Evolutionary conservation across 768 basidiomycete genomes (phyloP), one percentile per base, ranked within the genome.

Genomic region (Phaeotremella skinneri): DNA sequence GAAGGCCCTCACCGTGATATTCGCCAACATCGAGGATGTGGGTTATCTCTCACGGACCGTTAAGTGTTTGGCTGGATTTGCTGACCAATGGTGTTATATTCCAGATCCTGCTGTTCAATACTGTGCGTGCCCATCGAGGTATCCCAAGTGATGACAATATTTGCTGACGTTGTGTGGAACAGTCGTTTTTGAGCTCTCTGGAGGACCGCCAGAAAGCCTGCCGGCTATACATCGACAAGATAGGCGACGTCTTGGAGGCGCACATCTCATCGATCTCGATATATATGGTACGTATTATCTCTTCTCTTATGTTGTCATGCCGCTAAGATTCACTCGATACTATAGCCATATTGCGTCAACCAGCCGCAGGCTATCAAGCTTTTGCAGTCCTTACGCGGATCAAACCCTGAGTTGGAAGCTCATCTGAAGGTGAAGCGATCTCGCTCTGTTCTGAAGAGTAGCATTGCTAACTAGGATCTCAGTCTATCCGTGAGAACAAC

Each of bases 171-270:
- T 16, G 13, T 13, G 11, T 27, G 54, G 16, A 26, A 27, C 29
- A 69, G 88, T 82, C 85, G 0, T 91, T 97, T 74, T 78, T 92
- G 57, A 93, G 90, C 62, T 85, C 85, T 17, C 81, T 98, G 5
- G 94, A 99, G 73, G 89, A 90, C 62, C 83, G 93, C 2, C 94
- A 98, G 75, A 90, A 88, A 67, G 85, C 88, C 7, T 91, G 89
- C 67, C 81, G 94, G n/a, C 78, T 99, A 30, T 99, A 97, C 68
- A 81, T 98, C 25, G 90, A 93, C 75, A 81, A 79, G 23, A 87
- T 97, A 31, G 91, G 91, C 1, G 93, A 98, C 73, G 83, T 96
- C 53, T 76, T 98, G 32, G 78, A 85, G 45, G 81, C 76, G 34
- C 85, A 92, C 71, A 84, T 94, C 76, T 80, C 84, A 0, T 84